These are phyloP conservation scores for Scutellaria galericulata DNA, from an alignment of 257 asterid genomes.

Conservation along the genomic window DNA sequence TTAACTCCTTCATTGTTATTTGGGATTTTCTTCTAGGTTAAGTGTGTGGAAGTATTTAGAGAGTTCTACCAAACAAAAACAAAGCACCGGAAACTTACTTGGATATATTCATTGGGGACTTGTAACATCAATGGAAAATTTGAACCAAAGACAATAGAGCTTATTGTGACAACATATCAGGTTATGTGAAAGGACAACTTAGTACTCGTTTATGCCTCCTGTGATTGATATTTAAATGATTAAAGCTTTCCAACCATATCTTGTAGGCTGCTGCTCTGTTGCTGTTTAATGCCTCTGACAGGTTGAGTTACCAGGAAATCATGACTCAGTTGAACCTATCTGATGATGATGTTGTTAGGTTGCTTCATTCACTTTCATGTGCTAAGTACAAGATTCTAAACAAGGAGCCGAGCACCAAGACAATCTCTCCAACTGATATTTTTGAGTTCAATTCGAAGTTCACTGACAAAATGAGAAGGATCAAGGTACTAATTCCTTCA, in stretches of 20 bases:
- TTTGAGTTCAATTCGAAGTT: constrained; percentile 66
- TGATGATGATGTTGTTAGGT: constrained; percentile 66
- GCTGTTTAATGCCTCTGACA: constrained; percentile 61
- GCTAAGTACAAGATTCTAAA: constrained; percentile 60
- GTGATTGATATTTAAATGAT: constrained; percentile 12
- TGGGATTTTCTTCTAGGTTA: constrained; percentile 53
- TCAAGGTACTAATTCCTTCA: constrained; percentile 48
- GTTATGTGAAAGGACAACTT: constrained; percentile 32
- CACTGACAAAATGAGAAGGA: constrained; percentile 71
- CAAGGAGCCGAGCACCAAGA: constrained; percentile 65
- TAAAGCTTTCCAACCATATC: constrained; percentile 16
- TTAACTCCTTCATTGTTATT: constrained; percentile 14
- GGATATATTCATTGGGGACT: constrained; percentile 67
- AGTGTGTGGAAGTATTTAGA: constrained; percentile 63
- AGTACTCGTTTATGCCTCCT: constrained; percentile 1
- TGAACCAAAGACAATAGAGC: constrained; percentile 59
- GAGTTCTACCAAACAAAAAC: constrained; percentile 68
- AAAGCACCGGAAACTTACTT: constrained; percentile 63
- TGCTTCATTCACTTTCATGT: constrained; percentile 73
- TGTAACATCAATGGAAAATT: constrained; percentile 62
- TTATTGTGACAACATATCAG: constrained; percentile 62
- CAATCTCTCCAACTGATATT: constrained; percentile 56
- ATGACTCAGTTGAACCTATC: constrained; percentile 62
- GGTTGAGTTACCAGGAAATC: constrained; percentile 64
- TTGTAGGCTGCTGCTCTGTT: constrained; percentile 61